These are phyloP conservation scores for Calocybe cyanea DNA, from an alignment of 768 basidiomycete genomes.

Conservation along the genomic window DNA sequence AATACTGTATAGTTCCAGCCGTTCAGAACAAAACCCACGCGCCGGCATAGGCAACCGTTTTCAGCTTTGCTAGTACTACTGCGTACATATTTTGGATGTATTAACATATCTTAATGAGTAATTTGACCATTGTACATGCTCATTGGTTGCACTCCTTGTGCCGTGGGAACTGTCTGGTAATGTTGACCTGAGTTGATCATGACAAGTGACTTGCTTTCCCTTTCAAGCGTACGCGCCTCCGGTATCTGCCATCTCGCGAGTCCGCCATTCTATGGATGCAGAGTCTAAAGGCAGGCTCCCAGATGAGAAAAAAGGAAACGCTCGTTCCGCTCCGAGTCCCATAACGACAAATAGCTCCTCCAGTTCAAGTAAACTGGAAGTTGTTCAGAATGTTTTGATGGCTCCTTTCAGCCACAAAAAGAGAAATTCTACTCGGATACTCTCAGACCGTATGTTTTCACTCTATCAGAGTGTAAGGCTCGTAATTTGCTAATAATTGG, in stretches of 20 bases:
- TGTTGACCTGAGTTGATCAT: constrained; percentile 20
- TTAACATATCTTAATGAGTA: constrained; percentile 15
- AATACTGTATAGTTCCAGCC: constrained; percentile 11
- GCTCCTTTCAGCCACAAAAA: constrained; percentile 69
- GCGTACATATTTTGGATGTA: constrained; percentile 5
- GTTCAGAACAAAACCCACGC: background rate
- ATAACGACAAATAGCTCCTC: constrained; percentile 29
- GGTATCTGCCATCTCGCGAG: constrained; percentile 1
- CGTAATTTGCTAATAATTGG: background rate
- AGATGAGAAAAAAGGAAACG: constrained; percentile 33
- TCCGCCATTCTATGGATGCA: constrained; percentile 30
- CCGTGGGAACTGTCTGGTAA: constrained; percentile 17
- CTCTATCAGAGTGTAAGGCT: constrained; percentile 1
- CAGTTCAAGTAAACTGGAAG: constrained; percentile 47
- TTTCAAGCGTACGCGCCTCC: constrained; percentile 1
- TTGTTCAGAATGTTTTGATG: constrained; percentile 67
- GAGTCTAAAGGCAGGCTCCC: constrained; percentile 29
- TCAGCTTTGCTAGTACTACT: constrained; percentile 2
- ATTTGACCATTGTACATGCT: too few relatives aligned
- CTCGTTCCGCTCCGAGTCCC: constrained; percentile 36
- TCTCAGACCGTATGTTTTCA: constrained; percentile 63
- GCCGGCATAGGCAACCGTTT: background rate
- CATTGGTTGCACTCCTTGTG: too few relatives aligned
- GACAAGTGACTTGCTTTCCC: background rate
- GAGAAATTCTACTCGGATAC: constrained; percentile 65